Evolutionary conservation across 331 rosid genomes (phyloP), one percentile per base, ranked within the genome.

Genomic region (Spiraea crenata): DNA sequence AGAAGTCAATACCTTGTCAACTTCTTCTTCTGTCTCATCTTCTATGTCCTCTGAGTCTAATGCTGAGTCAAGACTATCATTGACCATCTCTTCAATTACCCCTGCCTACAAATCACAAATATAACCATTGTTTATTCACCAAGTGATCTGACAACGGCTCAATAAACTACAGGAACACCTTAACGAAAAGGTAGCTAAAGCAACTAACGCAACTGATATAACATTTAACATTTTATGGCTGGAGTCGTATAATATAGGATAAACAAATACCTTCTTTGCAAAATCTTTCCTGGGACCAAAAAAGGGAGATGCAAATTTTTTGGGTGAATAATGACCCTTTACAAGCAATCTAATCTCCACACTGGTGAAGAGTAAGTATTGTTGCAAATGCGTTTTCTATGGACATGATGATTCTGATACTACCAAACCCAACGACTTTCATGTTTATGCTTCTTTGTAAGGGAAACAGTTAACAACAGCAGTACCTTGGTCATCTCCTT

Each of bases 401-500:
- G 17, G 49, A 5, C 3, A 10, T 55, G 41, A 35, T 31, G 17
- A 35, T 47, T 37, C 57, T 14, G 37, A 39, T 25, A 47, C 38
- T 13, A 11, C 11, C 5, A 69, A 47, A 71, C 35, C 12, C 13
- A 45, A 39, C 51, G 60, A 37, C 3, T 49, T 11, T 7, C 11
- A 8, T 2, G 1, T 11, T 9, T 74, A 45, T 67, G 57, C 56
- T 38, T 46, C 51, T 58, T 40, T 16, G 14, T 19, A 63, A 57
- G 63, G 57, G 45, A 61, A 46, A 46, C 12, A 37, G 7, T 25
- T 3, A 35, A 54, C 9, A 5, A 65, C 13, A 67, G 42, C 56
- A 64, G 39, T 72, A 84, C 88, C 88, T 84, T 84, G 12, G 88
- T 80, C 85, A 80, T 84, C 70, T 84, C 88, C 74, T 80, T 84